Percentiles rank a stretch among this genome's conserved stretches.
Evolutionary conservation across 129 eudicot genomes (phyloP).

Genomic region (Daucus carota): DNA sequence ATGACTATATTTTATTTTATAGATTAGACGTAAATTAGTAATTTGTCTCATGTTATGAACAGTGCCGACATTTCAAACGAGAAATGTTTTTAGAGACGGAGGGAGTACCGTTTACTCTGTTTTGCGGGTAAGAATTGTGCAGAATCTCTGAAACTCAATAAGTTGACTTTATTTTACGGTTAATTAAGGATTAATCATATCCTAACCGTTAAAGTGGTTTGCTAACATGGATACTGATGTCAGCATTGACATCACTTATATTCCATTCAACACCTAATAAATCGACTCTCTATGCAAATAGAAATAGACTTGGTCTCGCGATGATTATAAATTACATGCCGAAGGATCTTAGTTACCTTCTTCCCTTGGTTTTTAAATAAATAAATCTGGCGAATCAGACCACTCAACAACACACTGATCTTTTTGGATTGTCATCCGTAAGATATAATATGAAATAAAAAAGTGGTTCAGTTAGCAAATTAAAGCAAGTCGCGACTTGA

Average conservation of each 20-base stretch:
- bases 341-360: not conserved
- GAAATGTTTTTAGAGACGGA: too few species aligned
- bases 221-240: not conserved
- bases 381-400: not conserved
- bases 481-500: not conserved
- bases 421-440: not conserved
- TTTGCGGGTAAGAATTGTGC: too few species aligned
- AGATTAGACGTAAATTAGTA: too few species aligned
- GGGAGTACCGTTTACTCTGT: too few species aligned
- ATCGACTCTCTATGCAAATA: not conserved
- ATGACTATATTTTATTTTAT: too few species aligned
- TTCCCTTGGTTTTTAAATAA: not conserved
- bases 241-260: not conserved
- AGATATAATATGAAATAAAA: not conserved
- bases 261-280: constrained; percentile 1
- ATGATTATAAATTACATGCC: not conserved
- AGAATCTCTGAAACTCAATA: too few species aligned
- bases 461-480: not conserved
- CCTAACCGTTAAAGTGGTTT: not conserved
- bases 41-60: too few species aligned
- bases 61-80: too few species aligned
- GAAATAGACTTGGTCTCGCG: not conserved
- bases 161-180: not conserved
- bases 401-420: not conserved
- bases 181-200: not conserved